Percentiles rank a stretch among this genome's conserved stretches.
Evolutionary conservation across 2,329 filamentous ascomycete species (phyloP).

Genomic region (Fusarium denticulatum): DNA sequence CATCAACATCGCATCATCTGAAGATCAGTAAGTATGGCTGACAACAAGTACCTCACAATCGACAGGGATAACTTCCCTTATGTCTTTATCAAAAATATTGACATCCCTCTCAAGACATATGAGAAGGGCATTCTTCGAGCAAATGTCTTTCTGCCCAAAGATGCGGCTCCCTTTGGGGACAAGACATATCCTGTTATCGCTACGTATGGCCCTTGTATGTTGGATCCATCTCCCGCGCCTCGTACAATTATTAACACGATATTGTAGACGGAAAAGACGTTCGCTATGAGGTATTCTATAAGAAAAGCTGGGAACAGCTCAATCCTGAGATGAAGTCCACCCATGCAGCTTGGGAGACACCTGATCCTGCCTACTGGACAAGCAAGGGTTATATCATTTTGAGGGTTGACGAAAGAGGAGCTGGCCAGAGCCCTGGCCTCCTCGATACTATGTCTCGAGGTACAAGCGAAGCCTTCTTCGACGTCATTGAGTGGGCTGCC

Average conservation of each 20-base stretch:
- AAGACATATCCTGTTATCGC: conserved; percentile 64
- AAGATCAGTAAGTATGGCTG: background rate
- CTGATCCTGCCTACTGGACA: conserved; percentile 67
- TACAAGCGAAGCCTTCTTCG: conserved; percentile 60
- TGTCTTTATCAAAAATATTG: background rate
- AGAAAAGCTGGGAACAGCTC: conserved; percentile 57
- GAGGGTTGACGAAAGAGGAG: conserved; percentile 60
- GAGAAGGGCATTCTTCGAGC: background rate
- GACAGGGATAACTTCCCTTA: conserved; percentile 8
- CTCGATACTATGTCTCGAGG: conserved; percentile 59
- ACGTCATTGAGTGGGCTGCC: conserved; percentile 61
- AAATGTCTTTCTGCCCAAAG: conserved; percentile 5
- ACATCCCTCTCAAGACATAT: conserved; percentile 1
- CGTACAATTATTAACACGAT: conserved; percentile 49
- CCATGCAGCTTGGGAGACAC: conserved; percentile 68
- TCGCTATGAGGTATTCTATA: conserved; percentile 44
- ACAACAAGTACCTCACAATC: background rate
- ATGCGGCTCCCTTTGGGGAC: background rate
- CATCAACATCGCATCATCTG: background rate
- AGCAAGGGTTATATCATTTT: conserved; percentile 63
- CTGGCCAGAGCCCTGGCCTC: conserved; percentile 57
- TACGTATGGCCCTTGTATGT: conserved; percentile 78
- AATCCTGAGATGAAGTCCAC: conserved; percentile 62
- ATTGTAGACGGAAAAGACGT: background rate
- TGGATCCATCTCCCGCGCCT: fast-evolving